A percentile compares a stretch with the other conserved stretches of the same genome.
Conservation (phyloP, 371 early-diverging fungal species). For the Blastocladiella emersonii region DNA sequence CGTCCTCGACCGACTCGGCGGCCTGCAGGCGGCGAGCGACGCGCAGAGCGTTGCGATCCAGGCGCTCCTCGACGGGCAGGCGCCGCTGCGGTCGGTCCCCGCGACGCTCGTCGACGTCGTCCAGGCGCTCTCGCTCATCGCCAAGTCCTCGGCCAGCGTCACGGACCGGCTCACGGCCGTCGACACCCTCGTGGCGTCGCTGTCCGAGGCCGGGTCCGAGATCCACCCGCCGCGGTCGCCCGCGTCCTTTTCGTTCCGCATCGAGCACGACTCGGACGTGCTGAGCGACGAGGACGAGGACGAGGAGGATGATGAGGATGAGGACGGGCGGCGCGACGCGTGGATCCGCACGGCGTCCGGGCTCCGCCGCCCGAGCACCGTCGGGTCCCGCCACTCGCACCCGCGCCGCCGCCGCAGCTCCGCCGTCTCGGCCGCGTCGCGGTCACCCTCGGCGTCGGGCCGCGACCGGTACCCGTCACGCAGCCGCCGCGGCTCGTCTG, state of each 20-base stretch:
- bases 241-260: too few species aligned
- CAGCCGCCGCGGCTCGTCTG: too few species aligned
- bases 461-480: too few species aligned
- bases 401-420: neutral
- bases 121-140: neutral
- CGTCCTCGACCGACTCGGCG: neutral
- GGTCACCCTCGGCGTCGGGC: too few species aligned
- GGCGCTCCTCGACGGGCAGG: neutral
- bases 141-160: neutral
- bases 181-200: neutral
- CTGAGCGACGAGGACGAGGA: neutral
- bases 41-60: neutral
- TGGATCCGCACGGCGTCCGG: too few species aligned
- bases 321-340: neutral
- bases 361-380: too few species aligned
- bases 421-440: too few species aligned
- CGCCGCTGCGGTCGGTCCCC: neutral
- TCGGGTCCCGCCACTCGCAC: too few species aligned
- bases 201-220: neutral
- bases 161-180: neutral
- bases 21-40: neutral
- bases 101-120: neutral
- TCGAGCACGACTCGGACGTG: neutral
- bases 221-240: too few species aligned
- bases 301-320: neutral